These are phyloP conservation scores for Penicillium capsulatum DNA, from an alignment of 2,329 filamentous ascomycete species.

Conservation along the genomic window DNA sequence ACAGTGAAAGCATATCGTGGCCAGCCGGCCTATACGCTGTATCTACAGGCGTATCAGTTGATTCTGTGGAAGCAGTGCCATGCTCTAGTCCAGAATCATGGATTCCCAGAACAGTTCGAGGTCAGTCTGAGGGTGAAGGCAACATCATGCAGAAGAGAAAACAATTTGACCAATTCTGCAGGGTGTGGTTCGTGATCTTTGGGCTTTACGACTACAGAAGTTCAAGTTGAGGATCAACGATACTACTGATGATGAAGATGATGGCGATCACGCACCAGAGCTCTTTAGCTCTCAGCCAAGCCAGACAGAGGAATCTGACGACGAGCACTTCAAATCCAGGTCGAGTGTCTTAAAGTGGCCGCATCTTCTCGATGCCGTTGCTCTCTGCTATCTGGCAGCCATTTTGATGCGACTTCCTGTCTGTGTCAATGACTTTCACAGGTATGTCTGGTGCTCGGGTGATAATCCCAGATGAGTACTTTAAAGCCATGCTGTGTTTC, in stretches of 20 bases:
- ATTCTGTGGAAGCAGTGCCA: constrained; percentile 75
- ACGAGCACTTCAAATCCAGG: constrained; percentile 33
- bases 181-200: constrained; percentile 73
- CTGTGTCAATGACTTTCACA: constrained; percentile 66
- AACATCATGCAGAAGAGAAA: too few relatives aligned
- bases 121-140: constrained; percentile 32
- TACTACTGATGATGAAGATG: constrained; percentile 29
- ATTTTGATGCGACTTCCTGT: constrained; percentile 71
- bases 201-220: constrained; percentile 67
- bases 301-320: constrained; percentile 43
- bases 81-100: constrained; percentile 65
- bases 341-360: constrained; percentile 49
- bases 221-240: constrained; percentile 48
- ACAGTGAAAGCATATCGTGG: constrained; percentile 51
- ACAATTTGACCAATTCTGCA: constrained; percentile 20
- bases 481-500: too few relatives aligned
- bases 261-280: constrained; percentile 43
- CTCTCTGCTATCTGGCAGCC: constrained; percentile 73
- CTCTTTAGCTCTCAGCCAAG: constrained; percentile 59
- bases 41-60: constrained; percentile 78
- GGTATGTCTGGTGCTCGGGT: constrained; percentile 27
- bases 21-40: constrained; percentile 68
- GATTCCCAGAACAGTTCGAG: constrained; percentile 70
- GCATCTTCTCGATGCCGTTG: constrained; percentile 68
- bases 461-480: too few relatives aligned